phyloP scores from a whole-genome alignment of 2,329 filamentous ascomycete genomes.

The Trichophaea hybrida region DNA sequence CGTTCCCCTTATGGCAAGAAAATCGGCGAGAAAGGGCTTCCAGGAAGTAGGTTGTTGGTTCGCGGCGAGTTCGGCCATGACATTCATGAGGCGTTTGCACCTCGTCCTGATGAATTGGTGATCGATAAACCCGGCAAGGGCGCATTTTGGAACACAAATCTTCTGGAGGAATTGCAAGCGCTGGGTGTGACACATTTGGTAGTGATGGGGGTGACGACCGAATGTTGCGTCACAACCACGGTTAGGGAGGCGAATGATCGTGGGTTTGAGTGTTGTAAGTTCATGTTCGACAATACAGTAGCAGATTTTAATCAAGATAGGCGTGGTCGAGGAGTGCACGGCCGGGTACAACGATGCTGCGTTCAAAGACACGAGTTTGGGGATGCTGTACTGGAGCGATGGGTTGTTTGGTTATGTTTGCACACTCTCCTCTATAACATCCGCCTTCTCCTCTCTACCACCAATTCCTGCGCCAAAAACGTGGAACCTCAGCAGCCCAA shows the following conservation, averaged over 20 bases:
- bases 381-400: conserved; percentile 31
- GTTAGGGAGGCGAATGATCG: conserved; percentile 44
- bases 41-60: conserved; percentile 39
- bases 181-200: conserved; percentile 45
- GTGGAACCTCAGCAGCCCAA: conserved; percentile 12
- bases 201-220: conserved; percentile 44
- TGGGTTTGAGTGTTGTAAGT: conserved; percentile 44
- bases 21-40: conserved; percentile 41
- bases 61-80: conserved; percentile 43
- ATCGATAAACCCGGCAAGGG: conserved; percentile 47
- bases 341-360: conserved; percentile 28
- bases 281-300: neutral
- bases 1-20: conserved; percentile 35
- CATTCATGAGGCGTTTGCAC: conserved; percentile 41
- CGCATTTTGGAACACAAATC: conserved; percentile 43
- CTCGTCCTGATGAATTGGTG: conserved; percentile 39
- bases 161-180: conserved; percentile 41
- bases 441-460: neutral
- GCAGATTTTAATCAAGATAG: conserved; percentile 20
- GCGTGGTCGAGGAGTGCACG: conserved; percentile 33
- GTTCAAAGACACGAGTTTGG: conserved; percentile 31
- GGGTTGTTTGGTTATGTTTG: conserved; percentile 31
- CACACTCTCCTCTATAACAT: conserved; percentile 9
- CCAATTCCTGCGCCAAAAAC: neutral
- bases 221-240: conserved; percentile 43